phyloP scores from a whole-genome alignment of 2,329 filamentous ascomycete species.

The Fusarium napiforme region DNA sequence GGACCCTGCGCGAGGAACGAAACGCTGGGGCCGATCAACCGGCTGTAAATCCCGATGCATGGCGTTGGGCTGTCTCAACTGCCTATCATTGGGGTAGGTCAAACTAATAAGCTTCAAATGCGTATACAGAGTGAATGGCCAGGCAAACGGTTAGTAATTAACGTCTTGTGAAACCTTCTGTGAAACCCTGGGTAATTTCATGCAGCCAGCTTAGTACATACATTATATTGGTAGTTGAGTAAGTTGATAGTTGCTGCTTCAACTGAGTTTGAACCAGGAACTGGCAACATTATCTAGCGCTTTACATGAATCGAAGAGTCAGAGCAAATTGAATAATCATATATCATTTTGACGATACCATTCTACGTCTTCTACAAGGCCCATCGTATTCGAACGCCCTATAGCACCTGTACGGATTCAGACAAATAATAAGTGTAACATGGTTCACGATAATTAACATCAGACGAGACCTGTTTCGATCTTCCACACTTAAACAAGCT shows the following conservation, averaged over 20 bases:
- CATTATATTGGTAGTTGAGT: not conserved
- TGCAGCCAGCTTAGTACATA: not conserved
- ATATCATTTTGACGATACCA: not conserved
- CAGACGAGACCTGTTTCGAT: slow-evolving; percentile 14
- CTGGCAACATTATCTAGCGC: not conserved
- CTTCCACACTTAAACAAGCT: not conserved
- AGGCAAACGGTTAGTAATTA: not conserved
- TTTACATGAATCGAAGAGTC: not conserved
- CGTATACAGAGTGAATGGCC: not conserved
- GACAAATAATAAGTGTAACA: not conserved
- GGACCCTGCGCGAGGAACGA: slow-evolving; percentile 25
- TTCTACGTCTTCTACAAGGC: not conserved
- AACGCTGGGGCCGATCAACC: slow-evolving; percentile 24
- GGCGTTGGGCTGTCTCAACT: slow-evolving; percentile 15
- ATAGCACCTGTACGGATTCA: not conserved
- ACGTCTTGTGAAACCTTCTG: slow-evolving; percentile 10
- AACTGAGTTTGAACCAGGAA: not conserved
- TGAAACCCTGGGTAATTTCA: slow-evolving; percentile 11
- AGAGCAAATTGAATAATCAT: not conserved
- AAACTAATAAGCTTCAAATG: not conserved
- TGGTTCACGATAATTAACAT: not conserved
- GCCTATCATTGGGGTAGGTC: slow-evolving; percentile 2
- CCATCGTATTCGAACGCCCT: not conserved
- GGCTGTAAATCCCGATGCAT: slow-evolving; percentile 30
- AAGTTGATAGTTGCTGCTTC: not conserved